These are phyloP conservation scores for Cercophora sp. DNA, from an alignment of 495 filamentous ascomycete species.

Conservation along the genomic window DNA sequence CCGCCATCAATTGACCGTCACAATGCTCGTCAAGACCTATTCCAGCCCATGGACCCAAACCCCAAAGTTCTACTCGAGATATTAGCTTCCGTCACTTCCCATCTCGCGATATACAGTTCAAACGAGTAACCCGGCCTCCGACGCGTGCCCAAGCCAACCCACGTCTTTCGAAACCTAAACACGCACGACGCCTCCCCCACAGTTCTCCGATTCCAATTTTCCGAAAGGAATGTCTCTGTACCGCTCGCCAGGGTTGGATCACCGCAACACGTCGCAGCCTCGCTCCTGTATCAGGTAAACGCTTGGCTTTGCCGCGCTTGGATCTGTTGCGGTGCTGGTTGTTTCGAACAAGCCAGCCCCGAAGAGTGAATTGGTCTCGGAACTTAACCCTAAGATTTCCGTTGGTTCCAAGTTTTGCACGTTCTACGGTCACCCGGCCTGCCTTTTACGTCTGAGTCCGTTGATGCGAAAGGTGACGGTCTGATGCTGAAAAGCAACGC, in stretches of 20 bases:
- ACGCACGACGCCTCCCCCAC: constrained; percentile 62
- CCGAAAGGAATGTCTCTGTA: constrained; percentile 57
- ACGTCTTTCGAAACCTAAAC: constrained; percentile 36
- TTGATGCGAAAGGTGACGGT: constrained; percentile 3
- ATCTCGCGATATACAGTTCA: constrained; percentile 21
- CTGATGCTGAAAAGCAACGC: constrained; percentile 39
- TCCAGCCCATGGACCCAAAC: constrained; percentile 1
- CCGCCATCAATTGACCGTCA: constrained; percentile 14
- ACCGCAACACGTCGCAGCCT: constrained; percentile 36
- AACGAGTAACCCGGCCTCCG: constrained; percentile 7
- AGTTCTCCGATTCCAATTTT: constrained; percentile 65
- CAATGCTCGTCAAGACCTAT: constrained; percentile 19
- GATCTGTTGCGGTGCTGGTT: constrained; percentile 21
- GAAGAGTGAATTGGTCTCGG: constrained; percentile 56
- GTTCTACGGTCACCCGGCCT: constrained; percentile 35
- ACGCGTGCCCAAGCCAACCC: constrained; percentile 4
- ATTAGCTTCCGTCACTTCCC: neutral
- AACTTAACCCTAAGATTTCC: constrained; percentile 74
- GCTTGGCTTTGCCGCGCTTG: constrained; percentile 32
- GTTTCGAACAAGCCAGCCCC: constrained; percentile 25
- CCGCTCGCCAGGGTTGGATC: constrained; percentile 26
- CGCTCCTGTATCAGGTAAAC: constrained; percentile 35
- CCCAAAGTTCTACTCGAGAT: constrained; percentile 15
- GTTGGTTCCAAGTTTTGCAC: constrained; percentile 54
- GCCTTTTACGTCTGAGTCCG: constrained; percentile 36